phyloP scores from a whole-genome alignment of 148 eudicot species.

The Silene latifolia region DNA sequence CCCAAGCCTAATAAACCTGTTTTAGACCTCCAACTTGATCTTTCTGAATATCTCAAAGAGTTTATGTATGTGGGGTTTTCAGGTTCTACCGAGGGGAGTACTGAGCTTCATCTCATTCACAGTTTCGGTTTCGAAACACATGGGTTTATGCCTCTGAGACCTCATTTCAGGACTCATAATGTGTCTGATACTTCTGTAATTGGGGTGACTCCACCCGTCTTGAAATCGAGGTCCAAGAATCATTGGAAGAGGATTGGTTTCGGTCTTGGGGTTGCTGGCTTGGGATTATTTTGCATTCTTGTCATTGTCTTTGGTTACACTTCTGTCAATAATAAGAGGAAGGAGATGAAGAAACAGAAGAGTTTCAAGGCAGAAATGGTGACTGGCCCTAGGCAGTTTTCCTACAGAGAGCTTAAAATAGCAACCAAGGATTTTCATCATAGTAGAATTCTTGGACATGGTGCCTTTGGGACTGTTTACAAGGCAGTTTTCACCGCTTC shows the following conservation, averaged over 20 bases:
- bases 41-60: constrained; percentile 51
- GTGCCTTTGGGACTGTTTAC: constrained; percentile 83
- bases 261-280: constrained; percentile 54
- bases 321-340: constrained; percentile 50
- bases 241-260: constrained; percentile 47
- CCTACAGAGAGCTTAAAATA: constrained; percentile 54
- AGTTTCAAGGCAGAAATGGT: constrained; percentile 50
- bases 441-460: constrained; percentile 58
- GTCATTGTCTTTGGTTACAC: constrained; percentile 50
- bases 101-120: constrained; percentile 60
- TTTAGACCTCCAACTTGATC: constrained; percentile 46
- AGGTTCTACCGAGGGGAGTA: constrained; percentile 87
- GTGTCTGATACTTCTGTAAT: constrained; percentile 63
- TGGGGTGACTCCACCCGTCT: constrained; percentile 32
- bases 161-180: constrained; percentile 49
- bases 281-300: constrained; percentile 44
- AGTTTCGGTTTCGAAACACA: constrained; percentile 56
- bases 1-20: constrained; percentile 51
- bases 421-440: constrained; percentile 71
- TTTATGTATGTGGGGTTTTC: constrained; percentile 77
- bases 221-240: constrained; percentile 28
- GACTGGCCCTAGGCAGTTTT: constrained; percentile 61
- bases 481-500: constrained; percentile 48
- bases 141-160: constrained; percentile 47
- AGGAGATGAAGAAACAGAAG: constrained; percentile 36